Base-by-base conservation (phyloP, 345 rosid species). In the Citrus medica region DNA sequence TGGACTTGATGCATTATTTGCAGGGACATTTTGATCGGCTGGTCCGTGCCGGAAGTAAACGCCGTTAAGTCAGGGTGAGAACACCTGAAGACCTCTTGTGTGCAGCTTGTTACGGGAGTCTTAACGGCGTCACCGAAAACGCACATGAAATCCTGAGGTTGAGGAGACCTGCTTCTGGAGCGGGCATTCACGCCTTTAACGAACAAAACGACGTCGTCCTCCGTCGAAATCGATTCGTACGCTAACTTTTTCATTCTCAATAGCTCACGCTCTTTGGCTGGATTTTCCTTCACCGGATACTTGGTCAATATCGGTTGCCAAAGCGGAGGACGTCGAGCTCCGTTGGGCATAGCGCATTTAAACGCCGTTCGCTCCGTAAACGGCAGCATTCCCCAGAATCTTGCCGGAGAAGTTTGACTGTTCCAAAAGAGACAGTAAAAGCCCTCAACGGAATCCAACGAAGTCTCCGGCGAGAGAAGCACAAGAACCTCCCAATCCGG, bases 41-140 rank as follows among this genome's bases (percentile, higher is more conserved):
- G 68, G 42, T 73, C 67, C 6, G 53, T 64, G 82, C 6, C 56
- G n/a, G 77, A 74, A 69, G 51, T 37, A 22, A 75, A 42, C 30
- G 76, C 78, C 77, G 79, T 73, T 62, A 80, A 76, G 62, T 84
- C 80, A 2, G 98, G 99, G 24, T 83, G 93, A 0, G 40, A 14
- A 58, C 99, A 95, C 63, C 99, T 82, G 87, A 95, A 91, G 9
- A 95, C 92, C 81, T 93, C 98, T 82, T 95, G 99, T 0, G 68
- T 83, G 19, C 97, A 95, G 93, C 91, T 88, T 13, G 93, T 89
- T 9, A 92, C 92, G 77, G 86, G 69, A 32, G 97, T 93, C 81
- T 37, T 89, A 7, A 88, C 78, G 78, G 89, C 81, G 62, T 82
- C 78, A n/a, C 89, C 82, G 79, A 92, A 95, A 61, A 93, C 89